Evolutionary conservation across 2,329 filamentous ascomycete genomes (phyloP), one percentile per base, ranked within the genome.

Genomic region (Rhexocercosporidium sp.): DNA sequence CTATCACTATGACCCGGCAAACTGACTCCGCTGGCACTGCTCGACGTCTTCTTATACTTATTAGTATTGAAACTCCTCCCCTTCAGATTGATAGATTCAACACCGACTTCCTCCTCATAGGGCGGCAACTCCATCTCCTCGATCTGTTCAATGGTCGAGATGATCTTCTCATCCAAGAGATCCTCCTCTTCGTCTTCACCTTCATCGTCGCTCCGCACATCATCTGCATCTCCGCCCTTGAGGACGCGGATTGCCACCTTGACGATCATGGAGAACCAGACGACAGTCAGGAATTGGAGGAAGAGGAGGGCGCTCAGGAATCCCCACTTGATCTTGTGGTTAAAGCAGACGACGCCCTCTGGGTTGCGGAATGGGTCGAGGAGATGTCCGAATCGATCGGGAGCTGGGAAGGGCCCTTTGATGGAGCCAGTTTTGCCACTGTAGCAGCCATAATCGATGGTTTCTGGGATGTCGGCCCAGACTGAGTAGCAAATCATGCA

Each of bases 241-340:
- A 98, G 77, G 6, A 98, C 94, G 69, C 90, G 90, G 69, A 91
- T 85, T 25, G 94, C 94, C 2, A 99, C 92, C 66, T 89, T 88
- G 46, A 94, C 80, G 72, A 98, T 97, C 89, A 97, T 92, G 69
- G 84, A 85, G 76, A 98, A 97, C 96, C 96, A 98, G 69, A 92
- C 85, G 41, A 97, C 82, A 37, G 92, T 94, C 62, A 99, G 86
- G 25, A 85, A 82, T 79, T 98, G 94, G 25, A 99, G 84, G 44
- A 90, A 86, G 14, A 96, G 82, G 2, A 99, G 87, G 46, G 93
- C 85, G 11, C 85, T 83, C 18, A 98, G 82, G 81, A 98, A 98
- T 14, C 85, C 83, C 85, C 88, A 92, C 74, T 90, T 90, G 74
- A 97, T 88, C 12, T 84, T 85, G 25, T 88, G 79, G 73, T 92